A percentile compares a stretch with the other conserved stretches of the same genome.
phyloP scores from a whole-genome alignment of 441 rosid species.

The Flueggea neowawraea region DNA sequence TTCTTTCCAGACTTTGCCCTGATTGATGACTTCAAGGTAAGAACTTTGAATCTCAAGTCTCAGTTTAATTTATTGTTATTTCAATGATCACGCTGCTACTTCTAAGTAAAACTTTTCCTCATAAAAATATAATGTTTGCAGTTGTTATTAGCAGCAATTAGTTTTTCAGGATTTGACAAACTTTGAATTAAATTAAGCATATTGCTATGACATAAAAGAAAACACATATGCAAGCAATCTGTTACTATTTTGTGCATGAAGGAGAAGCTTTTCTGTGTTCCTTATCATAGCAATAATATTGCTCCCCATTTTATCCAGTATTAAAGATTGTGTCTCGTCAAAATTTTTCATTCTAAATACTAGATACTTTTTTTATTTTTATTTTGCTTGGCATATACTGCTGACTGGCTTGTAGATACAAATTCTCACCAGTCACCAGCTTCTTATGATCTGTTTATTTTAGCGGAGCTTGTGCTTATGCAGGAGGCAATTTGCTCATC shows the following conservation, averaged over 20 bases:
- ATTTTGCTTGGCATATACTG: neutral
- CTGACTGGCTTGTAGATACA: neutral
- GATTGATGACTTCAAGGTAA: constrained; percentile 98
- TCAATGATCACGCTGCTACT: neutral
- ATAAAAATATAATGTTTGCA: too few relatives aligned
- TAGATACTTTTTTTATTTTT: neutral
- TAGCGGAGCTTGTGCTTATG: constrained; percentile 14
- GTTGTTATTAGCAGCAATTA: too few relatives aligned
- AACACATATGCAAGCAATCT: too few relatives aligned
- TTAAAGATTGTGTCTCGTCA: neutral
- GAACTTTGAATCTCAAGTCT: constrained; percentile 5
- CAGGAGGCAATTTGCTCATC: constrained; percentile 99
- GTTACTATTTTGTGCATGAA: too few relatives aligned
- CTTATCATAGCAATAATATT: too few relatives aligned
- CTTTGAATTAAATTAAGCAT: too few relatives aligned
- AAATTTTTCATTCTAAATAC: neutral
- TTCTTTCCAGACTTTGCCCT: constrained; percentile 99
- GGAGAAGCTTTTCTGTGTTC: too few relatives aligned
- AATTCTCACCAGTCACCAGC: neutral
- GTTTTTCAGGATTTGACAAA: too few relatives aligned
- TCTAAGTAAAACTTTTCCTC: neutral
- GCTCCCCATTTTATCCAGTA: neutral
- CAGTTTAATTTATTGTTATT: neutral
- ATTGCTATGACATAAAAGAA: too few relatives aligned
- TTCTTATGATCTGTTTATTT: neutral